A percentile compares a stretch with the other conserved stretches of the same genome.
Evolutionary conservation across 176 grass and related monocot genomes (phyloP).

Genomic region (Oryza meridionalis): DNA sequence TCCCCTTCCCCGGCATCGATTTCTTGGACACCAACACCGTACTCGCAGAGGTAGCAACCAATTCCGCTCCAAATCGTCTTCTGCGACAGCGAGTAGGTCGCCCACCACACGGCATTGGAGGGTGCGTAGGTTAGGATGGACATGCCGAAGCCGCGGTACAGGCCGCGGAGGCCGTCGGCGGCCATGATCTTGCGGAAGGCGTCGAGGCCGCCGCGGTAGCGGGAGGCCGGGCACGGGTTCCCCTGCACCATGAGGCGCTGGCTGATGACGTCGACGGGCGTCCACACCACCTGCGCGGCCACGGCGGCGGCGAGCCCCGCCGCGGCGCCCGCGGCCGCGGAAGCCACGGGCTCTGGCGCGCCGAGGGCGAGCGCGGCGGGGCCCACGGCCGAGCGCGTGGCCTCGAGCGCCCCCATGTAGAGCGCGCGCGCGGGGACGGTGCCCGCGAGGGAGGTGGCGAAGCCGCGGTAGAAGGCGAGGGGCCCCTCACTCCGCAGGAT

Average conservation of each 20-base stretch:
- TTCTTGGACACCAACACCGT: slow-evolving; percentile 56
- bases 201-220: slow-evolving; percentile 66
- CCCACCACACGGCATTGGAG: slow-evolving; percentile 89
- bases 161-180: slow-evolving; percentile 58
- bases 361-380: slow-evolving; percentile 44
- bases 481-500: slow-evolving; percentile 67
- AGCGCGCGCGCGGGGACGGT: slow-evolving; percentile 79
- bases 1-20: slow-evolving; percentile 46
- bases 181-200: slow-evolving; percentile 69
- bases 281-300: slow-evolving; percentile 79
- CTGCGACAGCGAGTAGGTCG: slow-evolving; percentile 69
- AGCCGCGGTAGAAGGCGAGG: slow-evolving; percentile 78
- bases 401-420: slow-evolving; percentile 80
- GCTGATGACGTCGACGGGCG: slow-evolving; percentile 75
- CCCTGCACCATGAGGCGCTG: slow-evolving; percentile 85
- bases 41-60: slow-evolving; percentile 61
- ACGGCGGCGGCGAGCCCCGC: slow-evolving; percentile 58
- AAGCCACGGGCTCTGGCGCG: slow-evolving; percentile 51
- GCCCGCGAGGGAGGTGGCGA: slow-evolving; percentile 69
- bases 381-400: slow-evolving; percentile 58
- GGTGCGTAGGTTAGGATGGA: slow-evolving; percentile 86
- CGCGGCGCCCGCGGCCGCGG: slow-evolving; percentile 36
- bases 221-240: slow-evolving; percentile 44
- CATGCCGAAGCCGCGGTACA: slow-evolving; percentile 82
- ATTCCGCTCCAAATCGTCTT: slow-evolving; percentile 71